Percentiles rank a stretch among this genome's conserved stretches.
These are phyloP conservation scores for Apiospora aurea DNA, from an alignment of 2,329 filamentous ascomycete species.

Conservation along the genomic window DNA sequence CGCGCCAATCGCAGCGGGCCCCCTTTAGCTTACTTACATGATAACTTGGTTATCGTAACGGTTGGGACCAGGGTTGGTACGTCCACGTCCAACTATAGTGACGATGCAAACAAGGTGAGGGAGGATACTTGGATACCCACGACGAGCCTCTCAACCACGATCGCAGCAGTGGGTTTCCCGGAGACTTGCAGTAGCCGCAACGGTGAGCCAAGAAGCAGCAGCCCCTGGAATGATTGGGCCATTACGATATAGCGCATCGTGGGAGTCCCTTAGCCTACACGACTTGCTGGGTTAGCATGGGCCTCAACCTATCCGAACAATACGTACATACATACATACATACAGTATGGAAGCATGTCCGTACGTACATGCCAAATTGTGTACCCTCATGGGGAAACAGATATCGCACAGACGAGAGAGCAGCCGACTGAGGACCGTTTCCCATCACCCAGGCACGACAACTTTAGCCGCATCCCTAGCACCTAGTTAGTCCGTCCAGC, in stretches of 20 bases:
- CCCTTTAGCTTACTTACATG: neutral
- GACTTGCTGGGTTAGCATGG: conserved; percentile 15
- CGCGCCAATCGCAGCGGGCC: conserved; percentile 18
- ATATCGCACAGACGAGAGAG: conserved; percentile 11
- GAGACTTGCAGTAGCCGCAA: conserved; percentile 26
- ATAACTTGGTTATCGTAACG: conserved; percentile 17
- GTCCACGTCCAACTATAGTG: conserved; percentile 9
- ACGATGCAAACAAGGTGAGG: conserved; percentile 16
- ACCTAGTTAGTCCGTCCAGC: neutral
- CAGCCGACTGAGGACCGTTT: conserved; percentile 7
- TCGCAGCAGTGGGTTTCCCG: conserved; percentile 12
- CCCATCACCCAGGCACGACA: conserved; percentile 3
- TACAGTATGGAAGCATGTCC: neutral
- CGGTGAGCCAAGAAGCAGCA: conserved; percentile 25
- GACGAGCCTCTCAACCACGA: conserved; percentile 12
- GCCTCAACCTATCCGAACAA: neutral
- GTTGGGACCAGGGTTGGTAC: conserved; percentile 9
- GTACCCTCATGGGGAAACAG: neutral
- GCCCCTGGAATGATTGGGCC: conserved; percentile 18
- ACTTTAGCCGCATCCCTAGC: conserved; percentile 14
- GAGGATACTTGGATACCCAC: conserved; percentile 13
- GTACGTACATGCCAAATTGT: neutral
- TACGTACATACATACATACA: conserved; percentile 6
- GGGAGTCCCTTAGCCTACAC: conserved; percentile 2
- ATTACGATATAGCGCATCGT: conserved; percentile 18